Percentiles rank a stretch among this genome's conserved stretches.
These are phyloP conservation scores for Ustilago nuda DNA, from an alignment of 1,284 basidiomycete genomes.

Conservation along the genomic window DNA sequence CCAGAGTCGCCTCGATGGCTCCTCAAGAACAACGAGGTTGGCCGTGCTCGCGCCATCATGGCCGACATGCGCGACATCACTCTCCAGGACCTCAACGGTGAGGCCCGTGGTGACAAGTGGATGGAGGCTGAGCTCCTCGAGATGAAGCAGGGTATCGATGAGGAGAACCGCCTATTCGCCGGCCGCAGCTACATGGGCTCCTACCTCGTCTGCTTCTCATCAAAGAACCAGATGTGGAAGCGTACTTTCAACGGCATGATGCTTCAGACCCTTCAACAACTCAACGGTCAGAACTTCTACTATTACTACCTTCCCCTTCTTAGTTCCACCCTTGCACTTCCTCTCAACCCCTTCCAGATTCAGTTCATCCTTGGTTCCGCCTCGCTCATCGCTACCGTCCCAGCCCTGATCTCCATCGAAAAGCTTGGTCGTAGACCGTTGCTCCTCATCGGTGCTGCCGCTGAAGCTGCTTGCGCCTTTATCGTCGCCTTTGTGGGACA, in stretches of 20 bases:
- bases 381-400: constrained; percentile 65
- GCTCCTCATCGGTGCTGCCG: constrained; percentile 70
- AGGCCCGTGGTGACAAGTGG: constrained; percentile 76
- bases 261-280: constrained; percentile 81
- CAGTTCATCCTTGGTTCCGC: constrained; percentile 69
- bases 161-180: constrained; percentile 72
- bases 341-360: constrained; percentile 76
- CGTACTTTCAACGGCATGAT: constrained; percentile 79
- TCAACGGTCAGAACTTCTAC: constrained; percentile 80
- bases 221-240: constrained; percentile 75
- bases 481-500: constrained; percentile 71
- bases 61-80: constrained; percentile 73
- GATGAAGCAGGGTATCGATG: constrained; percentile 76
- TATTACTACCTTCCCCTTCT: constrained; percentile 80
- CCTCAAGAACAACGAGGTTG: constrained; percentile 77
- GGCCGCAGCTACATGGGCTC: constrained; percentile 78
- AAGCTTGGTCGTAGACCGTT: constrained; percentile 71
- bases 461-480: constrained; percentile 70
- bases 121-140: constrained; percentile 73
- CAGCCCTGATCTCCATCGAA: constrained; percentile 66
- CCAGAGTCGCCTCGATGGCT: constrained; percentile 85
- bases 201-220: constrained; percentile 76
- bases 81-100: constrained; percentile 75
- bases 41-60: constrained; percentile 76
- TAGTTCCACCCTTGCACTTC: constrained; percentile 80